Percentiles rank a stretch among this genome's conserved stretches.
These are phyloP conservation scores for Phytopythium boreale DNA, from an alignment of 352 stramenopile genomes.

Conservation along the genomic window DNA sequence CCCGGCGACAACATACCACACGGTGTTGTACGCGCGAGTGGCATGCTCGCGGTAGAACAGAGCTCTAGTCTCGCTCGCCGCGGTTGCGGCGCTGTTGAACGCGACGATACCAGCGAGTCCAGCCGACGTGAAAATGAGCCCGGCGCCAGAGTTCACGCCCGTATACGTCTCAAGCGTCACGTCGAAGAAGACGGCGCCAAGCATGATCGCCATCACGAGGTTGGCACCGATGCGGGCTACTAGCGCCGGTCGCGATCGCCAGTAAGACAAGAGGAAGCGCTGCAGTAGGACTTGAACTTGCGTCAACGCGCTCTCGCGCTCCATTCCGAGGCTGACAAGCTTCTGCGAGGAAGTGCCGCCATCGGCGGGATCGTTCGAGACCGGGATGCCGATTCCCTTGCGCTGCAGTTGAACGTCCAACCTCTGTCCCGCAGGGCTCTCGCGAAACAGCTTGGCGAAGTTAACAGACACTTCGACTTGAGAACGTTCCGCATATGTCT, in stretches of 20 bases:
- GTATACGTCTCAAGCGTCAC: constrained; percentile 20
- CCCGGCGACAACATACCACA: constrained; percentile 26
- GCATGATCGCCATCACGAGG: constrained; percentile 15
- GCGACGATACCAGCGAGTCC: constrained; percentile 67
- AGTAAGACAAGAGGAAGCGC: constrained; percentile 33
- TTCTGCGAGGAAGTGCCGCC: background rate
- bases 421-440: background rate
- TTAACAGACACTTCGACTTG: background rate
- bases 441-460: background rate
- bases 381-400: background rate
- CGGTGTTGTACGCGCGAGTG: constrained; percentile 66
- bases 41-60: constrained; percentile 87
- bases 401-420: background rate
- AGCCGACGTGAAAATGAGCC: constrained; percentile 67
- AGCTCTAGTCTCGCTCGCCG: constrained; percentile 70
- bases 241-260: background rate
- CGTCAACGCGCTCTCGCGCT: background rate
- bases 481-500: background rate
- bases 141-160: constrained; percentile 25
- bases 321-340: background rate
- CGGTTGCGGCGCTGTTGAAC: constrained; percentile 58
- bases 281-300: constrained; percentile 36
- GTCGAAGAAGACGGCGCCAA: constrained; percentile 17
- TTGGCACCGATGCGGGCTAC: background rate
- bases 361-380: constrained; percentile 13